Base-by-base conservation (phyloP, 345 rosid genomes). In the Boechera divaricarpa region DNA sequence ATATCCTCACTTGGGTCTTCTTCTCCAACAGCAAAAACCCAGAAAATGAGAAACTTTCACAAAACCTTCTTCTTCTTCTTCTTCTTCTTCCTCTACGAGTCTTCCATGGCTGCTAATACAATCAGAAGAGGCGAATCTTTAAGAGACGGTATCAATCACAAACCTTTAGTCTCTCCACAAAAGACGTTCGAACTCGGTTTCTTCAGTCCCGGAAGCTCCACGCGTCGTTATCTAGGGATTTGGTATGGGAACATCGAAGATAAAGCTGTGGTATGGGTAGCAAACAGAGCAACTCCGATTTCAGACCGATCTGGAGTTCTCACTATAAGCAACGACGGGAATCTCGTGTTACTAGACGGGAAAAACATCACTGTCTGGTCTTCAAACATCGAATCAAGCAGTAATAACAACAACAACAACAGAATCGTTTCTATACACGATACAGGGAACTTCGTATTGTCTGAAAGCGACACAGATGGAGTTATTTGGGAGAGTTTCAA, bases 401-500 rank as follows among this genome's bases (percentile, higher is more conserved):
- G 4, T n/a, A 48, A 9, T 32, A 69, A 82, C 42, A 80, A 70
- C 63, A 74, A 79, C 78, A 76, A 12, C 64, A 81, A 16, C 86
- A 87, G 12, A n/a, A 28, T 15, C 79, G 80, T 56, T 15, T 5
- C 57, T 0, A 26, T 86, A 7, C 6, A 0, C 8, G 81, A 79
- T 28, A 18, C 75, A 2, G 92, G 89, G 9, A 87, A 82, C 76
- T 42, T 85, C 0, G 45, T 78, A 3, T 74, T 85, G 68, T 56
- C 73, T 18, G 81, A 75, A 28, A 73, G 7, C 1, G 84, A 39
- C 33, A 67, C 78, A 69, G 66, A 55, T 18, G 76, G 44, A 28
- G 15, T 59, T 35, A 48, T 80, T 5, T 92, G 93, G 96, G 86
- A 85, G 67, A 91, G 95, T 86, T 86, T 88, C 71, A 35, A 87